Conservation (phyloP, 441 rosid species). For the Syzygium syzygioides region DNA sequence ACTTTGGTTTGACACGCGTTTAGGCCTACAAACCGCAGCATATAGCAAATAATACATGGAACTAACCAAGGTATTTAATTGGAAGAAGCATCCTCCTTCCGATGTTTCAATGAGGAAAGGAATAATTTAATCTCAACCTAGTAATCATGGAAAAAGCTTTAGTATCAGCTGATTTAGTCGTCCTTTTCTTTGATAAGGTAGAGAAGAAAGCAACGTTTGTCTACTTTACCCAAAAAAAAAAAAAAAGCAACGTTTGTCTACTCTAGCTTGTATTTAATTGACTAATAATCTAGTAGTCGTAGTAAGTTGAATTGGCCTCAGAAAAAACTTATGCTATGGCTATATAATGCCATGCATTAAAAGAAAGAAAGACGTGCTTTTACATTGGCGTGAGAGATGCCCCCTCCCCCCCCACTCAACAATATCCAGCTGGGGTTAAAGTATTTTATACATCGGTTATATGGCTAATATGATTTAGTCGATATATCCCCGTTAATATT, state of each 20-base stretch:
- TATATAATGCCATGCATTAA: not conserved
- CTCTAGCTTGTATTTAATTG: not conserved
- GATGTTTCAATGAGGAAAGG: not conserved
- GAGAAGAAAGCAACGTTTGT: not conserved
- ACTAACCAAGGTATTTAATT: not conserved
- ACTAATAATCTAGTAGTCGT: not conserved
- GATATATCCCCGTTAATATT: not conserved
- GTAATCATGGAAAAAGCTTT: not conserved
- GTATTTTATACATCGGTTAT: not conserved
- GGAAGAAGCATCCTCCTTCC: not conserved
- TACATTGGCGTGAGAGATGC: no score
- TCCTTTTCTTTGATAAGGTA: not conserved
- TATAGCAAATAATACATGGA: not conserved
- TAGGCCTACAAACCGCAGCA: not conserved
- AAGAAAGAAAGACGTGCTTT: not conserved
- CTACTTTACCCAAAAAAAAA: not conserved
- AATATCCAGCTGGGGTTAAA: not conserved
- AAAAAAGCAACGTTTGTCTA: not conserved
- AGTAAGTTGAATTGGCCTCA: not conserved
- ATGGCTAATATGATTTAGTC: not conserved
- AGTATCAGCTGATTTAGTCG: not conserved
- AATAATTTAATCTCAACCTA: not conserved
- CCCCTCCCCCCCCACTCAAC: no score
- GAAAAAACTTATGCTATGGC: not conserved
- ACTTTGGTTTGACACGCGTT: not conserved